phyloP scores from a whole-genome alignment of 345 rosid species.

The Excoecaria cochinchinensis region DNA sequence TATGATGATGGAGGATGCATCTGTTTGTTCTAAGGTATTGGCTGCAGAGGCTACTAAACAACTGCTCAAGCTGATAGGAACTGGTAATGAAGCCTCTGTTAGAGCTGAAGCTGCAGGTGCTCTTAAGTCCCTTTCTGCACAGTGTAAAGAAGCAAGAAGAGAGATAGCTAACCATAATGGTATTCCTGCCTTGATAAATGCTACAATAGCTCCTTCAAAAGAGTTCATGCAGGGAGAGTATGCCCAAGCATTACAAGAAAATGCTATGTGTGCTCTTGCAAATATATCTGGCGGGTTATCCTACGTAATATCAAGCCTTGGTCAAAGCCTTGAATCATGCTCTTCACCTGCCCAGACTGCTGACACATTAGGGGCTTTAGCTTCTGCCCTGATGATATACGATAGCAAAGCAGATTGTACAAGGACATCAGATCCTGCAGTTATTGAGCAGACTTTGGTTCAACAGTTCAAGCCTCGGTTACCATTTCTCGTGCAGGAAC shows the following conservation, averaged over 20 bases:
- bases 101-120: conserved; percentile 99
- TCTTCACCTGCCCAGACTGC: conserved; percentile 93
- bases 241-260: conserved; percentile 97
- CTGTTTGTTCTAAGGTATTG: conserved; percentile 80
- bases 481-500: conserved; percentile 94
- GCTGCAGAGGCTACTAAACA: conserved; percentile 90
- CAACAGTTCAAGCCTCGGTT: conserved; percentile 85
- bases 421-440: conserved; percentile 75
- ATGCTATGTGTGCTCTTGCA: conserved; percentile 99
- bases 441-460: conserved; percentile 77
- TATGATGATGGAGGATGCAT: conserved; percentile 93
- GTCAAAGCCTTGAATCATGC: conserved; percentile 98
- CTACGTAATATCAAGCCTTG: conserved; percentile 95
- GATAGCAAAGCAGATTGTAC: conserved; percentile 83
- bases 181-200: conserved; percentile 89
- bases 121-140: conserved; percentile 92
- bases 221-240: conserved; percentile 99
- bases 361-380: conserved; percentile 96
- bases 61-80: conserved; percentile 82
- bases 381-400: conserved; percentile 99
- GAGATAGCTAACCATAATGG: conserved; percentile 91
- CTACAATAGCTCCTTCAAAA: conserved; percentile 98
- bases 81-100: conserved; percentile 92
- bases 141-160: conserved; percentile 84
- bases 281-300: conserved; percentile 98